These are phyloP conservation scores for Rhodotorula sp. DNA, from an alignment of 1,284 basidiomycete species.

Conservation along the genomic window DNA sequence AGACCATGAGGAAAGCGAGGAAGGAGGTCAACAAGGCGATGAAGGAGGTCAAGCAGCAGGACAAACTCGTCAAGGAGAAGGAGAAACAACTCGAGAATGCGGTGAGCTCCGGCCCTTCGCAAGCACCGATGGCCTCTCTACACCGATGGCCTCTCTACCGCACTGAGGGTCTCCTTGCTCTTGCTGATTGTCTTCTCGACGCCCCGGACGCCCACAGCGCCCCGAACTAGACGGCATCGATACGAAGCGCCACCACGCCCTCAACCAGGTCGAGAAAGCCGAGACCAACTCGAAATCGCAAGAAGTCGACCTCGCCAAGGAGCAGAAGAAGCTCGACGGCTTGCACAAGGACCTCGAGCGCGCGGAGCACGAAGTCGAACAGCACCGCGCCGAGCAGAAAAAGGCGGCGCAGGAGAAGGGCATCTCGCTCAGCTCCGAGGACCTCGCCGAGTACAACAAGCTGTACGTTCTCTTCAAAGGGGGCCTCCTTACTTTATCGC, in stretches of 20 bases:
- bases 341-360: constrained; percentile 66
- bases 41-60: constrained; percentile 69
- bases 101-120: constrained; percentile 51
- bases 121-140: too few species aligned
- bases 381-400: constrained; percentile 77
- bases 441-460: constrained; percentile 80
- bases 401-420: constrained; percentile 67
- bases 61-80: constrained; percentile 73
- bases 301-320: constrained; percentile 65
- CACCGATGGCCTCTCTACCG: too few species aligned
- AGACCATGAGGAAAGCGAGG: constrained; percentile 69
- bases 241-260: constrained; percentile 81
- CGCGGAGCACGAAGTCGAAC: constrained; percentile 67
- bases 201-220: constrained; percentile 56
- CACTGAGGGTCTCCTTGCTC: too few species aligned
- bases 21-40: constrained; percentile 76
- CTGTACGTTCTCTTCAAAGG: constrained; percentile 58
- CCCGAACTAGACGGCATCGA: constrained; percentile 78
- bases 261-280: constrained; percentile 73
- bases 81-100: constrained; percentile 81
- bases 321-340: constrained; percentile 61
- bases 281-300: constrained; percentile 65
- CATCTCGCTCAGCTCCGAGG: constrained; percentile 75
- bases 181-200: background rate
- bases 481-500: background rate